Evolutionary conservation across 306 rosid genomes (phyloP).

Genomic region (Quillaja saponaria): DNA sequence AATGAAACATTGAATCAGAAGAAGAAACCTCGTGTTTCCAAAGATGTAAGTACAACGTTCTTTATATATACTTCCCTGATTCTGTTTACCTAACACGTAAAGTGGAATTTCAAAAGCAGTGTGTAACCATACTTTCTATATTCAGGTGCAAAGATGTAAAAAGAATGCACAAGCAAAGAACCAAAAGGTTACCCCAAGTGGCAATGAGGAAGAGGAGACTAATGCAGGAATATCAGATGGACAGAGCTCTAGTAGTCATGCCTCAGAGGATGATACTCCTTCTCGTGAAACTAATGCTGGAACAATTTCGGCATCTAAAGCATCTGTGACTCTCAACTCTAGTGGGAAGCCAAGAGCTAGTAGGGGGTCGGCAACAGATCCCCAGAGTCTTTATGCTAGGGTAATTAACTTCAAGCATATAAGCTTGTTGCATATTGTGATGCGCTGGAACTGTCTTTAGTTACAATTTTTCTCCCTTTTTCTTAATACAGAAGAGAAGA

Average conservation of each 20-base stretch:
- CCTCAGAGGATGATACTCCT: conserved; percentile 72
- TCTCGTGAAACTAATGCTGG: conserved; percentile 56
- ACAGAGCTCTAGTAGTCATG: conserved; percentile 54
- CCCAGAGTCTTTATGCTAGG: conserved; percentile 95
- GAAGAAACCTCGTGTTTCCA: conserved; percentile 48
- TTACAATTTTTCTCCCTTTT: conserved; percentile 13
- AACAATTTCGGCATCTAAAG: conserved; percentile 43
- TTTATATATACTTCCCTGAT: conserved; percentile 4
- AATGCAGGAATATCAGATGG: conserved; percentile 37
- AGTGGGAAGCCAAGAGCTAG: conserved; percentile 71
- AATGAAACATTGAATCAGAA: conserved; percentile 36
- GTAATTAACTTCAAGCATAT: conserved; percentile 38
- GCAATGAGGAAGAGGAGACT: conserved; percentile 48
- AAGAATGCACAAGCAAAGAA: conserved; percentile 42
- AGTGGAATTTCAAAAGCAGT: conserved; percentile 11
- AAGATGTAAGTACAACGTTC: conserved; percentile 48
- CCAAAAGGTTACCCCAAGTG: conserved; percentile 33
- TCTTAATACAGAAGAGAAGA: conserved; percentile 74
- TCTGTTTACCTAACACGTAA: conserved; percentile 1
- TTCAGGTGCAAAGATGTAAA: conserved; percentile 54
- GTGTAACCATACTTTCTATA: conserved; percentile 18
- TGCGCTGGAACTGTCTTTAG: background rate
- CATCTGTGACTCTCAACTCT: conserved; percentile 39
- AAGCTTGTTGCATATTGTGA: background rate
- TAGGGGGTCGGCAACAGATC: conserved; percentile 94